Conservation (phyloP, 1,284 basidiomycete species). For the Fistulina hepatica region DNA sequence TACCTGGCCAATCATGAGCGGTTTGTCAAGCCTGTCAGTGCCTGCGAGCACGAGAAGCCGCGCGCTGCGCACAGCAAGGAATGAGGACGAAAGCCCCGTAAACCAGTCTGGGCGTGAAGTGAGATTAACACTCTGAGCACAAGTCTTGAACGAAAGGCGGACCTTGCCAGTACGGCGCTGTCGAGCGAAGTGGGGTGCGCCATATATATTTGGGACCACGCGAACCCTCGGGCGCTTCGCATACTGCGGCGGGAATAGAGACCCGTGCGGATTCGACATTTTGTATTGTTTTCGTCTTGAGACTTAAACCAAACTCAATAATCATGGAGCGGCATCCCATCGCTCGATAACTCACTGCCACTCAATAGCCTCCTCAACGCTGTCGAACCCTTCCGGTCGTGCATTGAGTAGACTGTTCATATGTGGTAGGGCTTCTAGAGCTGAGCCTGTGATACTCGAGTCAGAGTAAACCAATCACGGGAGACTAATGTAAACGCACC, state of each 20-base stretch:
- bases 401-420: slow-evolving; percentile 86
- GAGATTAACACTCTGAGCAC: no score
- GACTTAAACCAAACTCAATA: no score
- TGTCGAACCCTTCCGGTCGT: slow-evolving; percentile 77
- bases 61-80: slow-evolving; percentile 69
- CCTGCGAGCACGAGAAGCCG: slow-evolving; percentile 86
- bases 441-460: slow-evolving; percentile 54
- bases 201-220: slow-evolving; percentile 41
- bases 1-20: slow-evolving; percentile 98
- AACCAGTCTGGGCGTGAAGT: slow-evolving; percentile 69
- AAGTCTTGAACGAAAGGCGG: no score
- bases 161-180: slow-evolving; percentile 88
- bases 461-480: slow-evolving; percentile 2
- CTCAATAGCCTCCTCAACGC: slow-evolving; percentile 75
- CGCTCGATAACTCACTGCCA: slow-evolving; percentile 98
- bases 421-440: slow-evolving; percentile 80
- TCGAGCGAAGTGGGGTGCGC: slow-evolving; percentile 77
- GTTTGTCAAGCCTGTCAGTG: slow-evolving; percentile 84
- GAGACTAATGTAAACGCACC: slow-evolving; percentile 33
- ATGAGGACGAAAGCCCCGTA: slow-evolving; percentile 65
- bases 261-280: slow-evolving; percentile 74
- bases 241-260: slow-evolving; percentile 71
- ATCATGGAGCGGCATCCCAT: no score
- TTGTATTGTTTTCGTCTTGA: slow-evolving; percentile 67
- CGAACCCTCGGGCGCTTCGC: slow-evolving; percentile 28